Percentiles rank a stretch among this genome's conserved stretches.
Conservation (phyloP, 208 protist genomes). For the Leishmania mexicana region DNA sequence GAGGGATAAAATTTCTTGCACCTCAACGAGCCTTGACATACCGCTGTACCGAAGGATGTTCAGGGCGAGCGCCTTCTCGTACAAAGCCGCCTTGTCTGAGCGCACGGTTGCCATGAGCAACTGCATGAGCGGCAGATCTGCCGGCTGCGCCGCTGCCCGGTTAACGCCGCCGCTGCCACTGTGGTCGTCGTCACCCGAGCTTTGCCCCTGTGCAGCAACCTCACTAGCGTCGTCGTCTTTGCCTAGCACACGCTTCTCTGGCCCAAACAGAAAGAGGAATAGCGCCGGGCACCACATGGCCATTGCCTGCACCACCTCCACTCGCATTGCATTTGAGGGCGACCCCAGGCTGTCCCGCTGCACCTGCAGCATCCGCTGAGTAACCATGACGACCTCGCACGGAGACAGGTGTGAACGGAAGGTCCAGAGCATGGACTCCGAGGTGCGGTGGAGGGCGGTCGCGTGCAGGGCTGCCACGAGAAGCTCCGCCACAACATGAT, state of each 20-base stretch:
- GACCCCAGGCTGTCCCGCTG: conserved; percentile 16
- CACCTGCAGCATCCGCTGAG: conserved; percentile 8
- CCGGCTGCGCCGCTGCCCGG: conserved; percentile 9
- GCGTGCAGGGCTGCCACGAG: conserved; percentile 22
- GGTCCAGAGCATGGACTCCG: background rate
- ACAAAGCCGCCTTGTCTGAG: conserved; percentile 11
- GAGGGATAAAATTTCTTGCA: conserved; percentile 18
- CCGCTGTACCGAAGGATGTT: conserved; percentile 25
- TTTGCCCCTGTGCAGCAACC: background rate
- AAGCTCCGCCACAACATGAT: conserved; percentile 27
- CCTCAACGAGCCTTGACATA: conserved; percentile 11
- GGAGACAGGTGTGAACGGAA: conserved; percentile 20
- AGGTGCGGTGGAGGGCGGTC: background rate
- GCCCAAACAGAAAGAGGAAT: conserved; percentile 27
- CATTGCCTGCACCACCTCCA: conserved; percentile 34
- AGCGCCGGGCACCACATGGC: conserved; percentile 27
- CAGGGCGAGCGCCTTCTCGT: conserved; percentile 36
- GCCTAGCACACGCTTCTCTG: conserved; percentile 2
- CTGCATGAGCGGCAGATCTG: conserved; percentile 29
- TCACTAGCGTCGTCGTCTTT: conserved; percentile 3
- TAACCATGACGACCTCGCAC: background rate
- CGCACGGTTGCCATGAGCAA: conserved; percentile 23
- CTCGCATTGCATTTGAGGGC: conserved; percentile 30
- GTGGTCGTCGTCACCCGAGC: background rate
- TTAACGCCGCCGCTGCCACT: background rate